A percentile compares a stretch with the other conserved stretches of the same genome.
Evolutionary conservation across 805 yeast genomes (phyloP).

Genomic region (Cyberlindnera maritima): DNA sequence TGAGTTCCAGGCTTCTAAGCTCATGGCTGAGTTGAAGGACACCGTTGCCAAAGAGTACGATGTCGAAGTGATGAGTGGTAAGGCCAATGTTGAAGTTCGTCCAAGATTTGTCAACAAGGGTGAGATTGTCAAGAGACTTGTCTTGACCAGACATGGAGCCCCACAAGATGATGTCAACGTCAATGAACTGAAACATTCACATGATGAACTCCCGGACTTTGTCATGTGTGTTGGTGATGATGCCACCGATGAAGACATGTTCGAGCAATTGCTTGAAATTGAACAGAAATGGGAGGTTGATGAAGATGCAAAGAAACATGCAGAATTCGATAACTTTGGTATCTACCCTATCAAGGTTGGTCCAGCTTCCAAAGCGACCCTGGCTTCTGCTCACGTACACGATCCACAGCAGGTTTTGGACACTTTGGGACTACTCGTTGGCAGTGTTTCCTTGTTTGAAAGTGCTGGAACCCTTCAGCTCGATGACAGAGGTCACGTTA

Average conservation of each 20-base stretch:
- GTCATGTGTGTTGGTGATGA: slow-evolving; percentile 93
- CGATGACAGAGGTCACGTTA: slow-evolving; percentile 75
- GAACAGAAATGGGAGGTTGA: slow-evolving; percentile 51
- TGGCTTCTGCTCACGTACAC: slow-evolving; percentile 79
- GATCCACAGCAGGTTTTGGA: slow-evolving; percentile 85
- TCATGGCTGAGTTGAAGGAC: slow-evolving; percentile 59
- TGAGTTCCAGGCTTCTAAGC: slow-evolving; percentile 73
- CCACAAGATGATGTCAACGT: slow-evolving; percentile 40
- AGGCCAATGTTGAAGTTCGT: slow-evolving; percentile 96
- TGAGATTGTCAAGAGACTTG: slow-evolving; percentile 83
- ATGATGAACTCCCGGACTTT: slow-evolving; percentile 70
- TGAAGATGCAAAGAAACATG: slow-evolving; percentile 14
- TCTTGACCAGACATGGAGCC: slow-evolving; percentile 59
- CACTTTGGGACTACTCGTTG: slow-evolving; percentile 74
- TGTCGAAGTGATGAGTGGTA: slow-evolving; percentile 95
- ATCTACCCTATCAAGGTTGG: slow-evolving; percentile 89
- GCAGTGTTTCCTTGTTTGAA: slow-evolving; percentile 75
- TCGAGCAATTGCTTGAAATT: slow-evolving; percentile 65
- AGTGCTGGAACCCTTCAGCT: slow-evolving; percentile 73
- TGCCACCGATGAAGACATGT: slow-evolving; percentile 97
- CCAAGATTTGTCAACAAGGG: slow-evolving; percentile 96
- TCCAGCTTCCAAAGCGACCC: slow-evolving; percentile 82
- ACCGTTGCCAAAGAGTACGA: slow-evolving; percentile 66
- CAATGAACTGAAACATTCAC: slow-evolving; percentile 31
- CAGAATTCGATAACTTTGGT: slow-evolving; percentile 49